phyloP scores from a whole-genome alignment of 2,329 filamentous ascomycete species.

The Fusarium paranaense region DNA sequence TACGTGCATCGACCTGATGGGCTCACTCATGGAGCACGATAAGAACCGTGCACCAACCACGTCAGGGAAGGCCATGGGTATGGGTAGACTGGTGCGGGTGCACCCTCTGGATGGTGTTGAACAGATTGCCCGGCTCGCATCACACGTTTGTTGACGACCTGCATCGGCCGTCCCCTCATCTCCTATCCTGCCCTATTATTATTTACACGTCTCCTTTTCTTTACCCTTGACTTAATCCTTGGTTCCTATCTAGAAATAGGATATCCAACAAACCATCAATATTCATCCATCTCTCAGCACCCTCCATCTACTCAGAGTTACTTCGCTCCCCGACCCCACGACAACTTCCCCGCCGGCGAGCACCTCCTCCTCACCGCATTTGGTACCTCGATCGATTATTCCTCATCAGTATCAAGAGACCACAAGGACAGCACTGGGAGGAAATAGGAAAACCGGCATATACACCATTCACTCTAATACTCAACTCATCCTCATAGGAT shows the following conservation, averaged over 20 bases:
- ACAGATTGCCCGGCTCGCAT: conserved; percentile 43
- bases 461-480: conserved; percentile 12
- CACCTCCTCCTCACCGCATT: conserved; percentile 30
- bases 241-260: conserved; percentile 15
- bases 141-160: conserved; percentile 43
- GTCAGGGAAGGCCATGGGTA: conserved; percentile 46
- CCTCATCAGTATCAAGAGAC: conserved; percentile 5
- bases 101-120: conserved; percentile 46
- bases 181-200: conserved; percentile 30
- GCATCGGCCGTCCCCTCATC: conserved; percentile 39
- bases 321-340: conserved; percentile 8
- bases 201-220: conserved; percentile 32
- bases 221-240: conserved; percentile 22
- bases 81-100: conserved; percentile 43
- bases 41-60: conserved; percentile 45
- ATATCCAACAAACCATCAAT: conserved; percentile 8
- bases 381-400: conserved; percentile 28
- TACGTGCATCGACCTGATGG: conserved; percentile 44
- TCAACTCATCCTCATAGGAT: conserved; percentile 33
- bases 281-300: conserved; percentile 10
- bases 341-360: conserved; percentile 15
- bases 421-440: not conserved
- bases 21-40: conserved; percentile 42
- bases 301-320: conserved; percentile 5
- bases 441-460: conserved; percentile 6